Conservation (phyloP, 176 grass and related monocot species). For the Rhynchospora tenuis region DNA sequence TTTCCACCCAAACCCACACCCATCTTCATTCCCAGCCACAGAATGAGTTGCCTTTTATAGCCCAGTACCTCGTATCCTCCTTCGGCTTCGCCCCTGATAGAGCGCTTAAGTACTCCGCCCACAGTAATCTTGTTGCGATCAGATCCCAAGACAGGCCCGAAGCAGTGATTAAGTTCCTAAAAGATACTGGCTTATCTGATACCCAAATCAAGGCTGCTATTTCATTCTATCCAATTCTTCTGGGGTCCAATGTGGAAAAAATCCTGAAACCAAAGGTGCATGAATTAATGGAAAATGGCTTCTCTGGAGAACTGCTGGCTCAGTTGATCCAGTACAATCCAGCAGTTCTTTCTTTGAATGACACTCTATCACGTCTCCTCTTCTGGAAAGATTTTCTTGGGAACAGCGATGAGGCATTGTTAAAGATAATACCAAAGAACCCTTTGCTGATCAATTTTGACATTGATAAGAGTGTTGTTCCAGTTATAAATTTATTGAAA, state of each 20-base stretch:
- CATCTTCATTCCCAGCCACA: no score
- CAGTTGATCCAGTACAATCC: constrained; percentile 1
- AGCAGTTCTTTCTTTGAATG: not conserved
- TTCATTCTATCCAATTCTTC: constrained; percentile 2
- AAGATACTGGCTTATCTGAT: constrained; percentile 21
- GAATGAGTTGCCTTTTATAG: not conserved
- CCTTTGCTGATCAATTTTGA: not conserved
- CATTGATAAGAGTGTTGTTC: not conserved
- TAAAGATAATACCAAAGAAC: not conserved
- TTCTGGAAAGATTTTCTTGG: constrained; percentile 8
- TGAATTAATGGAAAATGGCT: constrained; percentile 14
- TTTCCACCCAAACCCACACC: no score
- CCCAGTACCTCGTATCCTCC: constrained; percentile 27
- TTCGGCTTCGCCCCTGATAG: constrained; percentile 22
- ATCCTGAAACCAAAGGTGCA: not conserved
- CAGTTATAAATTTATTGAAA: not conserved
- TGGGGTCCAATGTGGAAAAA: not conserved
- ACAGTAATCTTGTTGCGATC: constrained; percentile 9
- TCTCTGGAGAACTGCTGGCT: constrained; percentile 2
- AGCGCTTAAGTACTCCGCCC: not conserved
- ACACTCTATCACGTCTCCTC: constrained; percentile 6
- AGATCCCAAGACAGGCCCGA: constrained; percentile 19
- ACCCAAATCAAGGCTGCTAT: constrained; percentile 18
- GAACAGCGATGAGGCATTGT: constrained; percentile 9
- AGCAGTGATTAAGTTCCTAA: constrained; percentile 17